These are phyloP conservation scores for Pelargonium hybrid DNA, from an alignment of 441 rosid species.

Conservation along the genomic window DNA sequence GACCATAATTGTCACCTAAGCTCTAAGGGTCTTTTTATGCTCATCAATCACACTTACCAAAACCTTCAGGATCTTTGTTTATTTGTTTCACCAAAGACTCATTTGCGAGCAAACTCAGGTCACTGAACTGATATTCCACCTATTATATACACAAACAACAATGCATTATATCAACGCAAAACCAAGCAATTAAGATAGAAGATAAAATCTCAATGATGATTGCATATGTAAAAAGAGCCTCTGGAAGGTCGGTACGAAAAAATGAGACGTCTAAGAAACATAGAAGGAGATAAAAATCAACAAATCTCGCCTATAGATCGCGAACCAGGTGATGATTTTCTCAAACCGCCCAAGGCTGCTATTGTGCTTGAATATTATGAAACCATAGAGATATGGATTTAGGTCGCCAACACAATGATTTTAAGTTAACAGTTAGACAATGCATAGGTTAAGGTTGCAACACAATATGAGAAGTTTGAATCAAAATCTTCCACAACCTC, in stretches of 20 bases:
- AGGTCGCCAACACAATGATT: neutral
- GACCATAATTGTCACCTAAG: neutral
- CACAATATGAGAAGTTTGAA: no score
- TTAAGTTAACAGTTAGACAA: no score
- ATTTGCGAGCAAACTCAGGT: slow-evolving; percentile 84
- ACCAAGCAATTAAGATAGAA: no score
- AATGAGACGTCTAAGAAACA: no score
- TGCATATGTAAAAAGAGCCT: no score
- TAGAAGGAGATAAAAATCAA: neutral
- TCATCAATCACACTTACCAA: slow-evolving; percentile 42
- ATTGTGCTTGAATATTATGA: neutral
- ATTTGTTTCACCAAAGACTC: slow-evolving; percentile 70
- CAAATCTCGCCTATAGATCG: neutral
- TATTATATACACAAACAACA: slow-evolving; percentile 19
- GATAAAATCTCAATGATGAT: no score
- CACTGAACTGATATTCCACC: slow-evolving; percentile 87
- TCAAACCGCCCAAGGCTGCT: neutral
- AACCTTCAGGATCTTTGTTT: slow-evolving; percentile 77
- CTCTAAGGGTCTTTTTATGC: neutral
- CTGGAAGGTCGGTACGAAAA: no score
- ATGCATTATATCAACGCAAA: neutral
- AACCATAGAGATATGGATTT: neutral
- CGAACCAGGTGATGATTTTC: neutral
- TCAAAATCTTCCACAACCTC: no score
- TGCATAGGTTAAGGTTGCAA: no score